Evolutionary conservation across 306 rosid genomes (phyloP), one percentile per base, ranked within the genome.

Genomic region (Arachis stenosperma): DNA sequence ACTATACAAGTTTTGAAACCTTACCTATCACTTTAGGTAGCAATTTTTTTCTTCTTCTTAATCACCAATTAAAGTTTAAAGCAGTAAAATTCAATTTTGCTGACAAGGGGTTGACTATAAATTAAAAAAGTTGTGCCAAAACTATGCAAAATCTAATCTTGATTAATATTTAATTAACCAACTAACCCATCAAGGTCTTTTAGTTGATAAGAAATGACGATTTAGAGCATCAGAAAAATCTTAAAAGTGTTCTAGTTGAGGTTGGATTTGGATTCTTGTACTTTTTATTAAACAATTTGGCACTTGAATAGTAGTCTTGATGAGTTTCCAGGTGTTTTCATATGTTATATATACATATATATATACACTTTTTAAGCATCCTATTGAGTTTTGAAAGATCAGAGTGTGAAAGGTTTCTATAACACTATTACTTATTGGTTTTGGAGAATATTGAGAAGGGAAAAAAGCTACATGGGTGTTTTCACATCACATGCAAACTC

Each of bases 261-360:
- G n/a, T 76, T 52, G 66, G 70, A 63, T 70, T 78, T 79, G 73
- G 84, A 73, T 82, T 46, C 82, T 76, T 76, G 27, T 72, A n/a
- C 58, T 58, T 47, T 46, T 9, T 55, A 43, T 33, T 33, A 33
- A 33, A 33, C 37, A 3, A 43, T 51, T 46, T 62, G 15, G 9
- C 43, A 69, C 61, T 75, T 53, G 58, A 75, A 66, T 69, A 63
- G 5, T 33, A 22, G 27, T 22, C 27, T 22, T 22, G n/a, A 46
- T 63, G 3, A 27, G 37, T 44, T 56, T 47, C 4, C 56, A 59
- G 42, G 22, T 65, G 61, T 58, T 47, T 50, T 70, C 63, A 55
- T 68, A 14, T 27, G 22, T 14, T 14, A 52, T 52, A 8, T 52
- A 9, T 52, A 8, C 13, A 9, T 57, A 33, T 14, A 9, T 59